Percentiles rank a stretch among this genome's conserved stretches.
Evolutionary conservation across 257 asterid genomes (phyloP).

Genomic region (Solanum etuberosum): DNA sequence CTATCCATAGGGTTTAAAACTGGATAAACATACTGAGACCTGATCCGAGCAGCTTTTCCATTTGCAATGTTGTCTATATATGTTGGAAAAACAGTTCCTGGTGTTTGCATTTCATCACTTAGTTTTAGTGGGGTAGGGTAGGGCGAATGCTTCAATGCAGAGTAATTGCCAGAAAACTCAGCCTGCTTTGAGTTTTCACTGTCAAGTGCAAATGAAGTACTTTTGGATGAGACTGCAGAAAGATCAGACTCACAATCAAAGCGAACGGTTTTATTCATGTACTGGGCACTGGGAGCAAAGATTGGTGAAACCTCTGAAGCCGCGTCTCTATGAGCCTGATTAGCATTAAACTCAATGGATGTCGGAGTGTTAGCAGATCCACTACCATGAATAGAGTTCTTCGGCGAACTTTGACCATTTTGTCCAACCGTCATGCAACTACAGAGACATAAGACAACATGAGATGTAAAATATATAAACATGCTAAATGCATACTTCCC

Average conservation of each 20-base stretch:
- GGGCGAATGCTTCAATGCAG: conserved; percentile 38
- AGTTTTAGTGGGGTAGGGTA: conserved; percentile 70
- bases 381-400: conserved; percentile 18
- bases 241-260: conserved; percentile 27
- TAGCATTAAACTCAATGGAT: neutral
- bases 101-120: conserved; percentile 82
- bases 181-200: conserved; percentile 20
- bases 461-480: neutral
- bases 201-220: conserved; percentile 35
- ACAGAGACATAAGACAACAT: neutral
- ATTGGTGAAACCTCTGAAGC: conserved; percentile 26
- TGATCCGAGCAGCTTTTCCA: conserved; percentile 35
- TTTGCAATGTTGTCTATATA: conserved; percentile 29
- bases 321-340: conserved; percentile 1
- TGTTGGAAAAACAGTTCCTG: conserved; percentile 79
- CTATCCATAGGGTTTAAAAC: conserved; percentile 36
- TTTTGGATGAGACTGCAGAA: conserved; percentile 25
- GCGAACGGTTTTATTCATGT: conserved; percentile 32
- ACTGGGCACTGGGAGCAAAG: conserved; percentile 19
- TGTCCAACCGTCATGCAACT: conserved; percentile 52
- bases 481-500: neutral
- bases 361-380: neutral
- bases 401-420: conserved; percentile 14
- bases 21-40: conserved; percentile 63
- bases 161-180: conserved; percentile 17